Evolutionary conservation across 2,329 filamentous ascomycete species (phyloP), one percentile per base, ranked within the genome.

Genomic region (Apiospora phragmitis): DNA sequence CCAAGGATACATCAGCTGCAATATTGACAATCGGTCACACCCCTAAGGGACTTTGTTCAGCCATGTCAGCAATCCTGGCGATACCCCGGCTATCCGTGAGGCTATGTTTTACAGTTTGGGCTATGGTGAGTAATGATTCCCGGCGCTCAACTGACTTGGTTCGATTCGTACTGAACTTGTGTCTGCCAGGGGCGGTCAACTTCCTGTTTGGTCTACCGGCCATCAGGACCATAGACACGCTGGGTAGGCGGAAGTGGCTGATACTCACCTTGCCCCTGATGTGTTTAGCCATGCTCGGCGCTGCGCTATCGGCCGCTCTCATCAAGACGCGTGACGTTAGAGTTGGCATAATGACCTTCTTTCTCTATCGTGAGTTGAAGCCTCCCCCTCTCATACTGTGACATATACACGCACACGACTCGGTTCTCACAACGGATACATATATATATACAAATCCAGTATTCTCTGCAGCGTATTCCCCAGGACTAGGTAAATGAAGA

Each of bases 211-310:
- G 79, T 1, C 77, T 85, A 5, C 81, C 81, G 2, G 83, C 83
- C 6, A 81, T 83, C 51, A 72, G 77, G 32, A 80, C 79, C 2
- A 83, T 83, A 43, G 81, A 83, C 67, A 81, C 80, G 1, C 74
- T 85, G 8, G 84, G 84, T 7, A 77, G 84, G 49, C 77, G 84
- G 6, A 81, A 80, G 24, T 85, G 83, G 83, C 78, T 86, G 0
- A 74, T 83, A 0, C 74, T 80, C 2, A 86, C 84, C 0, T 71
- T 85, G 0, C 84, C 84, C 0, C 51, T 83, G 0, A 86, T 85
- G 84, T 79, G 80, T 0, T 71, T 84, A 6, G 81, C 82, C 65
- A 81, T 85, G 79, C 74, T 81, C 1, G 80, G 77, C 2, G 83
- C 81, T 0, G 81, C 81, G 5, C 67, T 83, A 21, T 77, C 81